Evolutionary conservation across 352 stramenopile species (phyloP).

Genomic region (Phytopythium delawarense): DNA sequence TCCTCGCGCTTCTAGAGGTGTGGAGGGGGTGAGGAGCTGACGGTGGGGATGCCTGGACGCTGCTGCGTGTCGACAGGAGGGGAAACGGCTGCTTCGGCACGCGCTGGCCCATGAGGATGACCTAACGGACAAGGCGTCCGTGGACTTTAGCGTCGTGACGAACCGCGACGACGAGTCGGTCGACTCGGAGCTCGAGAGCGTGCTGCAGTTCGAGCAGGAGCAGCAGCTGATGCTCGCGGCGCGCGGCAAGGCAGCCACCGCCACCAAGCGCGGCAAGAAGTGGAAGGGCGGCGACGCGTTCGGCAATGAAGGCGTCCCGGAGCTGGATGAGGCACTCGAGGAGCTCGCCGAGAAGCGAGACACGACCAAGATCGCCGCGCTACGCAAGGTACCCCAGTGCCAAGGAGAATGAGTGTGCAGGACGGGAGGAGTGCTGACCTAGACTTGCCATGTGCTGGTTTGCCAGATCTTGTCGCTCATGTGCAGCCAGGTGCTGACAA

Average conservation of each 20-base stretch:
- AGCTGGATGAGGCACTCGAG: conserved; percentile 49
- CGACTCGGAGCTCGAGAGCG: conserved; percentile 56
- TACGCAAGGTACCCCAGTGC: conserved; percentile 26
- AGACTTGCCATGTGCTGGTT: neutral
- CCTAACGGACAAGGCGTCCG: conserved; percentile 14
- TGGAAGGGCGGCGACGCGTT: conserved; percentile 32
- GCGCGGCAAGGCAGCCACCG: conserved; percentile 4
- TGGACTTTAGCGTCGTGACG: conserved; percentile 26
- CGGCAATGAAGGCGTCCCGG: conserved; percentile 24
- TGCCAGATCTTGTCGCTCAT: conserved; percentile 38
- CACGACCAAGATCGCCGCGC: conserved; percentile 45
- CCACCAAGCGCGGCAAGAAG: conserved; percentile 25
- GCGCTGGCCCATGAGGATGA: conserved; percentile 35
- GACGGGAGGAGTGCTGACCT: neutral
- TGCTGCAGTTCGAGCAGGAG: conserved; percentile 46
- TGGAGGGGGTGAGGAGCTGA: neutral
- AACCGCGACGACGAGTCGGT: conserved; percentile 39
- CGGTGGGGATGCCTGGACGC: neutral
- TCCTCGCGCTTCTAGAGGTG: neutral
- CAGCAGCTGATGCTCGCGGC: conserved; percentile 3
- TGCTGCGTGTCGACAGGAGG: conserved; percentile 21
- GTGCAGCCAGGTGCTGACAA: conserved; percentile 29
- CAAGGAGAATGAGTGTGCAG: too few species aligned
- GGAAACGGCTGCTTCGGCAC: conserved; percentile 44
- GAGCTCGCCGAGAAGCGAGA: conserved; percentile 64